Evolutionary conservation across 371 early-diverging fungal species (phyloP).

Genomic region (Mucor lusitanicus): DNA sequence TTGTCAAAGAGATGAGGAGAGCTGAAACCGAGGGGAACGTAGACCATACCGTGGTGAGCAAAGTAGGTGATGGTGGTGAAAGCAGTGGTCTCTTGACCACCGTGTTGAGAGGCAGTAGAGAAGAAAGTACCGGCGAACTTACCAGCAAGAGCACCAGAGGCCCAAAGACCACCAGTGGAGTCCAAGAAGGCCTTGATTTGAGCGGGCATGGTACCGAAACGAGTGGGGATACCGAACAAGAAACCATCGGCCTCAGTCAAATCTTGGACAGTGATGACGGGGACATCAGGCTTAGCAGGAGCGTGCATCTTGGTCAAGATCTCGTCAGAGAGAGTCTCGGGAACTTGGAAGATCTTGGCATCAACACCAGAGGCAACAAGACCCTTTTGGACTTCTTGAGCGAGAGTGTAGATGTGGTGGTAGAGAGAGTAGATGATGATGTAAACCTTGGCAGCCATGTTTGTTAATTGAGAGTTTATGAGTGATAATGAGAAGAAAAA

Average conservation of each 20-base stretch:
- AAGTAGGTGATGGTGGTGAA: constrained; percentile 69
- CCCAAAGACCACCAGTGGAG: constrained; percentile 76
- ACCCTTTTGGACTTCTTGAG: constrained; percentile 63
- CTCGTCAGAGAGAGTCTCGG: constrained; percentile 69
- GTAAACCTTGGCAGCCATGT: constrained; percentile 45
- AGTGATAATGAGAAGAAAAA: background rate
- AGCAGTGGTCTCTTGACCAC: constrained; percentile 83
- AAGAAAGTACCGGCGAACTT: constrained; percentile 78
- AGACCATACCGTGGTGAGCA: constrained; percentile 83
- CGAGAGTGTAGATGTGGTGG: constrained; percentile 60
- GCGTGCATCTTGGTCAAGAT: constrained; percentile 77
- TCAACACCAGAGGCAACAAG: constrained; percentile 57
- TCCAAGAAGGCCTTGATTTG: constrained; percentile 78
- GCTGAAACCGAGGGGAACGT: constrained; percentile 73
- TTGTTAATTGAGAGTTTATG: background rate
- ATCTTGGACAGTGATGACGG: constrained; percentile 61
- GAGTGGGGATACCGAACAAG: constrained; percentile 80
- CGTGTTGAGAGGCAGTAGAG: constrained; percentile 74
- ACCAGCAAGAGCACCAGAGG: constrained; percentile 61
- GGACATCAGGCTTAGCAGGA: constrained; percentile 60
- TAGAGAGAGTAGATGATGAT: constrained; percentile 56
- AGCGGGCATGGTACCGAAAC: constrained; percentile 74
- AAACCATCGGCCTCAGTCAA: constrained; percentile 76
- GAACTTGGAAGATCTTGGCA: constrained; percentile 66
- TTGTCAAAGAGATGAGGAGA: constrained; percentile 53